Base-by-base conservation (phyloP, 139 green algal species). In the Coelastrella sp. region DNA sequence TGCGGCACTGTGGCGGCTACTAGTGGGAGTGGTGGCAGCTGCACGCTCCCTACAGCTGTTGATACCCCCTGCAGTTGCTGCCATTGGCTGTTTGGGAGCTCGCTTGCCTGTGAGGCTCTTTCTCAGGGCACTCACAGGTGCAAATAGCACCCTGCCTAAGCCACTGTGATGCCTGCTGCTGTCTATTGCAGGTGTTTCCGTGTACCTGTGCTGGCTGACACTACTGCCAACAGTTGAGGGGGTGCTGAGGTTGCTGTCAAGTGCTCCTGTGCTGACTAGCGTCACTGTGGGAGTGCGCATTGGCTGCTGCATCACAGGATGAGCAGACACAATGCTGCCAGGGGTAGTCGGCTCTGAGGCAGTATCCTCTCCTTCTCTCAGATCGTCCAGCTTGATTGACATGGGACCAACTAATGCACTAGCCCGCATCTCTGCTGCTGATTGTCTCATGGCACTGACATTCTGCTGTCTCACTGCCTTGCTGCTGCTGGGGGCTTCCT, bases 61-160 rank as follows among this genome's bases (percentile, higher is more conserved):
- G 57, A 35, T 49, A 49, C 14, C n/a, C 12, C 58, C 70, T 59
- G 24, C 59, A 19, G 56, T 49, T 24, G 57, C 58, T 72, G n/a
- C 58, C 35, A 7, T 7, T 49, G 80, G 9, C 80, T 25, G n/a
- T 35, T 35, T 60, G 65, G 58, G n/a, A 22, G 24, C 58, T 56
- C 56, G 81, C 81, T 68, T 84, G 10, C 82, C 63, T 5, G 63
- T 79, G 82, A 87, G 22, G 82, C 82, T 78, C 17, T 57, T 78
- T 8, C 82, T 25, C 24, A 87, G 82, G 6, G 65, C 82, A 63
- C 66, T 87, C 15, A 87, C 22, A 20, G 82, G 78, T 9, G 49
- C 78, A 65, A 84, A 58, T 49, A 84, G 78, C 78, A 58, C 82
- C 60, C 60, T 74, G 7, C 82, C 82, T 10, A 87, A 49, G 35